These are phyloP conservation scores for Sclerotinia glacialis DNA, from an alignment of 2,329 filamentous ascomycete species.

Conservation along the genomic window DNA sequence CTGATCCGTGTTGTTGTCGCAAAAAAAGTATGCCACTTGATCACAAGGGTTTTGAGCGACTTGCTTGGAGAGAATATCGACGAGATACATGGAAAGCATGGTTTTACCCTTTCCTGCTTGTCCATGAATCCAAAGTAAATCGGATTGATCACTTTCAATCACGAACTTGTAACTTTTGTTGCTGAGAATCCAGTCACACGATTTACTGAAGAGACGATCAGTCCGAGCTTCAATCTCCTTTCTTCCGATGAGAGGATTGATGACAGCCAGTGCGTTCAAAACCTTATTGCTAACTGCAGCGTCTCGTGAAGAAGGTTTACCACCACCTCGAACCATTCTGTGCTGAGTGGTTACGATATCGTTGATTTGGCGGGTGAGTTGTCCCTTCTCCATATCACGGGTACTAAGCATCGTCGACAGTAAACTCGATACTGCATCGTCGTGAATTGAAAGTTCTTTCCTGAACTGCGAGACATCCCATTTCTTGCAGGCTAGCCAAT, in stretches of 20 bases:
- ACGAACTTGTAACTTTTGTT: conserved; percentile 17
- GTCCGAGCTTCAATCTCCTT: conserved; percentile 20
- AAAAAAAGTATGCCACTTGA: conserved; percentile 21
- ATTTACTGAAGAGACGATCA: conserved; percentile 20
- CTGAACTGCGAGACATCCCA: conserved; percentile 21
- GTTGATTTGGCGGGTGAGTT: conserved; percentile 20
- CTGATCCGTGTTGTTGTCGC: conserved; percentile 18
- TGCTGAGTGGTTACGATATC: conserved; percentile 21
- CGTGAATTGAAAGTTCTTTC: conserved; percentile 19
- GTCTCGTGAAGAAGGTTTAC: conserved; percentile 4
- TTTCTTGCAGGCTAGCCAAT: conserved; percentile 20
- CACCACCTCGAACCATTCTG: conserved; percentile 12
- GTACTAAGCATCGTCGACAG: conserved; percentile 15
- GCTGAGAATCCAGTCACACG: conserved; percentile 20
- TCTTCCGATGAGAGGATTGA: conserved; percentile 15
- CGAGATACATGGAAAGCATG: conserved; percentile 21
- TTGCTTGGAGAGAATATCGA: conserved; percentile 19
- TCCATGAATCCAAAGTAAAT: conserved; percentile 21
- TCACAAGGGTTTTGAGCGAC: conserved; percentile 18
- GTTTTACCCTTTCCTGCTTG: conserved; percentile 24
- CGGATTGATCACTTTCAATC: conserved; percentile 20
- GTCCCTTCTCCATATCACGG: conserved; percentile 14
- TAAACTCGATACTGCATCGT: conserved; percentile 16
- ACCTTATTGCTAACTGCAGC: conserved; percentile 6
- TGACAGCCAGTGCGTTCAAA: conserved; percentile 19